phyloP scores from a whole-genome alignment of 1,284 basidiomycete species.

The Stereum hirsutum region DNA sequence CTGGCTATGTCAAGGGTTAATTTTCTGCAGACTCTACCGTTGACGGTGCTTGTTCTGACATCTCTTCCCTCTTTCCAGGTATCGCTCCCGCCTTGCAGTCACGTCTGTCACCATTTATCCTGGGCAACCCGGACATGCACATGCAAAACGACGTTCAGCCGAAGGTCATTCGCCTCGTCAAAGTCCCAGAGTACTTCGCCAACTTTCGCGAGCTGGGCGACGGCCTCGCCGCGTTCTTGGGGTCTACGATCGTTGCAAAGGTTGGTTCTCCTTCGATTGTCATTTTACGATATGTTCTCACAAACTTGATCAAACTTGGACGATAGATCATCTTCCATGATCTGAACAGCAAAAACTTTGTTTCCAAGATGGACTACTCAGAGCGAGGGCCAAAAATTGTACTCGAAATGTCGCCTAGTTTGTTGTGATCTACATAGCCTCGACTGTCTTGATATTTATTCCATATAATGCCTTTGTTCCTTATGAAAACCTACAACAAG shows the following conservation, averaged over 20 bases:
- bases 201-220: conserved; percentile 84
- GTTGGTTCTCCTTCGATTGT: conserved; percentile 29
- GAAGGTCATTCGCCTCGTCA: conserved; percentile 53
- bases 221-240: conserved; percentile 79
- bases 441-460: no score
- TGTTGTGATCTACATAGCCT: conserved; percentile 46
- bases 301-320: conserved; percentile 1
- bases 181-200: conserved; percentile 88
- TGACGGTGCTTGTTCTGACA: conserved; percentile 3
- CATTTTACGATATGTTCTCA: not conserved
- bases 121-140: conserved; percentile 54
- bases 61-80: conserved; percentile 29
- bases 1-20: conserved; percentile 70
- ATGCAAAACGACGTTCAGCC: conserved; percentile 65
- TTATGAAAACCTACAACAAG: not conserved
- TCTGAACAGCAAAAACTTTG: conserved; percentile 48
- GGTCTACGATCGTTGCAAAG: conserved; percentile 82
- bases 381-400: conserved; percentile 60
- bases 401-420: conserved; percentile 63
- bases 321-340: conserved; percentile 58
- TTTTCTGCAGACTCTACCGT: conserved; percentile 3
- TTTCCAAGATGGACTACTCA: conserved; percentile 72
- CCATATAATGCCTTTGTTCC: not conserved
- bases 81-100: conserved; percentile 68
- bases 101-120: conserved; percentile 63